Conservation (phyloP, 495 filamentous ascomycete genomes). For the Podospora conica region DNA sequence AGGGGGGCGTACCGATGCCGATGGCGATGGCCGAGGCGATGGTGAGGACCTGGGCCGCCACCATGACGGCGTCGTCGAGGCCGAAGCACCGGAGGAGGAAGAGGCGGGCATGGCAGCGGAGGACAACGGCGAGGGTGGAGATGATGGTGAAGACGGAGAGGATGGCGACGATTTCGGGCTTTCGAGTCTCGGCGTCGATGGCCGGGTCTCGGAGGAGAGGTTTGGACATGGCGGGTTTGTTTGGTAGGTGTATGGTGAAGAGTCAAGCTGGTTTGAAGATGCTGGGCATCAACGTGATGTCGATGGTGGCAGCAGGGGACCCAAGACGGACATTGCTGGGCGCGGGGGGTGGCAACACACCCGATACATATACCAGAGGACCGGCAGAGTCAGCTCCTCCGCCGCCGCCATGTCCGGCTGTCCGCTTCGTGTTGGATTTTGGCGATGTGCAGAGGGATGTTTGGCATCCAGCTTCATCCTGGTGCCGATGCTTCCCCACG, state of each 20-base stretch:
- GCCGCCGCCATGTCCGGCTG: neutral
- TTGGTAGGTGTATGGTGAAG: neutral
- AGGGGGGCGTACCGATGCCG: conserved; percentile 15
- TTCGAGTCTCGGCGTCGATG: conserved; percentile 1
- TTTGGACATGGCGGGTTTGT: neutral
- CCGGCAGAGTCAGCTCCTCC: neutral
- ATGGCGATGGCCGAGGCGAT: conserved; percentile 20
- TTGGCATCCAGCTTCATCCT: neutral
- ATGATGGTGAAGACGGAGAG: conserved; percentile 3
- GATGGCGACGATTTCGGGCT: conserved; percentile 5
- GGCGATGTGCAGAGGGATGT: neutral
- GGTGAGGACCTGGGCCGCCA: conserved; percentile 11
- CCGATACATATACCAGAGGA: neutral
- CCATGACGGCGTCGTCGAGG: conserved; percentile 12
- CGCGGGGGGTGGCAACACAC: neutral
- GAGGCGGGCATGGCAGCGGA: conserved; percentile 9
- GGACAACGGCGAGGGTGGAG: neutral
- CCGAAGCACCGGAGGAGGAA: conserved; percentile 10
- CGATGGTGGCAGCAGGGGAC: neutral
- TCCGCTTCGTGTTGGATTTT: neutral
- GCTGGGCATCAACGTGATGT: neutral
- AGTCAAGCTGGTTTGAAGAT: neutral
- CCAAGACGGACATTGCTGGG: neutral
- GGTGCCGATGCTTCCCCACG: neutral
- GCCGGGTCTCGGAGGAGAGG: neutral